phyloP scores from a whole-genome alignment of 2,329 filamentous ascomycete genomes.

The Ceratocystis cubensis region DNA sequence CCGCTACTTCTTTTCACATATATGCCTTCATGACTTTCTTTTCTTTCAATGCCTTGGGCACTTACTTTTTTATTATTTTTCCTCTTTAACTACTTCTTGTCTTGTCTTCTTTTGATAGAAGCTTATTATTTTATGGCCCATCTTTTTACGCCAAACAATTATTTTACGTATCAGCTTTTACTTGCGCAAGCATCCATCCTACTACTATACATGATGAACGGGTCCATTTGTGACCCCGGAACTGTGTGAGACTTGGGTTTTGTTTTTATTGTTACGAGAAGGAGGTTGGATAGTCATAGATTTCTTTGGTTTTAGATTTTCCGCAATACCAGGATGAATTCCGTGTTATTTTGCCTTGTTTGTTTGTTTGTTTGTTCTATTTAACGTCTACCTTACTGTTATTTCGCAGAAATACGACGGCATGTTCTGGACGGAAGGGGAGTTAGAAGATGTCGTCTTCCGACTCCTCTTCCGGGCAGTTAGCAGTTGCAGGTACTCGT shows the following conservation, averaged over 20 bases:
- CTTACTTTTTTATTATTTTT: not conserved
- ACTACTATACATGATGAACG: not conserved
- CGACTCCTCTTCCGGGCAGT: too few species aligned
- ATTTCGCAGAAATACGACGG: too few species aligned
- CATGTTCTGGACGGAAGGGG: too few species aligned
- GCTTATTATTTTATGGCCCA: not conserved
- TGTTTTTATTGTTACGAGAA: not conserved
- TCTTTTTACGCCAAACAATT: not conserved
- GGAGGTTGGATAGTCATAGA: not conserved
- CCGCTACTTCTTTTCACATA: not conserved
- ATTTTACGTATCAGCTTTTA: not conserved
- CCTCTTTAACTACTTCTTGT: not conserved
- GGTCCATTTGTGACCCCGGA: not conserved
- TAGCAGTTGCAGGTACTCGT: too few species aligned
- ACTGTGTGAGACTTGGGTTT: not conserved
- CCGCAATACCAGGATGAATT: not conserved
- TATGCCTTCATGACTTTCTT: constrained; percentile 6
- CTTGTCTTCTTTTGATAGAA: not conserved
- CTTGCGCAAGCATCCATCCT: constrained; percentile 6
- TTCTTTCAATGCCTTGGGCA: not conserved
- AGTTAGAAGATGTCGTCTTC: too few species aligned
- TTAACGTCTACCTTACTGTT: too few species aligned
- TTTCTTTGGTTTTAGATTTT: not conserved
- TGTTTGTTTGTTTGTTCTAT: too few species aligned
- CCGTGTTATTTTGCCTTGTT: not conserved